A percentile compares a stretch with the other conserved stretches of the same genome.
These are phyloP conservation scores for Pouteria glomerata DNA, from an alignment of 148 eudicot genomes.

Conservation along the genomic window DNA sequence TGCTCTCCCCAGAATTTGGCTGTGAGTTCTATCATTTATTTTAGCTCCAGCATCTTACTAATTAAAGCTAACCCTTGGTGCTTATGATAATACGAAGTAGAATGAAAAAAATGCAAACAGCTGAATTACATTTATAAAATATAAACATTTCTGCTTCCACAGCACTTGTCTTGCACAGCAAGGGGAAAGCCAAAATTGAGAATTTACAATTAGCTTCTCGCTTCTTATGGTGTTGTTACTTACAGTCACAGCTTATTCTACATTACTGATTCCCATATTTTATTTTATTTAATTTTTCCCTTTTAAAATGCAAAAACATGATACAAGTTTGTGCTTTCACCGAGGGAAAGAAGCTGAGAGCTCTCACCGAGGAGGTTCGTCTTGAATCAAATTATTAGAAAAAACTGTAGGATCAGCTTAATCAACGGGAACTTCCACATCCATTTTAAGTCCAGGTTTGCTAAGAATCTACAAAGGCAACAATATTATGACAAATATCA, in stretches of 20 bases:
- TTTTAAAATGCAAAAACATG: too few species aligned
- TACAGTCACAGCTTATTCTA: too few species aligned
- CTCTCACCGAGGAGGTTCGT: not conserved
- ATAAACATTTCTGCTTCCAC: not conserved
- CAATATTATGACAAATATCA: not conserved
- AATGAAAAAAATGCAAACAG: too few species aligned
- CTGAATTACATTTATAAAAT: not conserved
- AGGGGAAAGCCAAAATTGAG: not conserved
- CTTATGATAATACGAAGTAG: too few species aligned
- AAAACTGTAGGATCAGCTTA: slow-evolving; percentile 6
- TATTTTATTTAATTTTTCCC: not conserved
- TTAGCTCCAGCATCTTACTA: too few species aligned
- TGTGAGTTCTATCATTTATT: too few species aligned
- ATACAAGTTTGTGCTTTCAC: too few species aligned
- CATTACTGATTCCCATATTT: slow-evolving; percentile 2
- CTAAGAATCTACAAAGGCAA: not conserved
- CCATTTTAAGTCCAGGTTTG: slow-evolving; percentile 20
- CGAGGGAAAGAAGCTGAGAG: not conserved
- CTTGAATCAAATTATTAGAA: not conserved
- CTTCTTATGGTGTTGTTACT: not conserved
- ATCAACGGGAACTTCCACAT: slow-evolving; percentile 45
- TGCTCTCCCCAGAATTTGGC: too few species aligned
- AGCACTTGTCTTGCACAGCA: not conserved
- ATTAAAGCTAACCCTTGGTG: too few species aligned
- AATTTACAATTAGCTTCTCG: not conserved